These are phyloP conservation scores for Phaeophleospora eucalypticola DNA, from an alignment of 2,329 filamentous ascomycete species.

Conservation along the genomic window DNA sequence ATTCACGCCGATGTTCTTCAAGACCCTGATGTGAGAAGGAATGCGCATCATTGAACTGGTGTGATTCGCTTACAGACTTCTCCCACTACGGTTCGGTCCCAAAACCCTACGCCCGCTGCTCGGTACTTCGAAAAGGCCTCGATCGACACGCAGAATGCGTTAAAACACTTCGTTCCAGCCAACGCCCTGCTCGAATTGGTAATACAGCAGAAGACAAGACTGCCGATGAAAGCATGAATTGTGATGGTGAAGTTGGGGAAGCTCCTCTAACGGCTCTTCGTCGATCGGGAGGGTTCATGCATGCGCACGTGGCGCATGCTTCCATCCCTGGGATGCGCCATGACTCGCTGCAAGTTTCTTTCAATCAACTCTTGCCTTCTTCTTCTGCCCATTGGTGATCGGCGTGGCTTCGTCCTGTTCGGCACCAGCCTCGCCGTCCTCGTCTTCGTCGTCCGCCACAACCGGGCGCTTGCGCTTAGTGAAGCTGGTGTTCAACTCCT, in stretches of 20 bases:
- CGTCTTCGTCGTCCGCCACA: constrained; percentile 23
- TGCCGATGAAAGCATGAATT: not conserved
- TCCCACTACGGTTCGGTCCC: not conserved
- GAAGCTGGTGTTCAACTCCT: constrained; percentile 4
- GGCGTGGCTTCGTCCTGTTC: constrained; percentile 5
- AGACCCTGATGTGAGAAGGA: not conserved
- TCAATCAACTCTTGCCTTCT: constrained; percentile 16
- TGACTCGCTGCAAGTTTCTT: not conserved
- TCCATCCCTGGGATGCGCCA: not conserved
- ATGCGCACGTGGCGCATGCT: constrained; percentile 6
- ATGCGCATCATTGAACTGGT: not conserved
- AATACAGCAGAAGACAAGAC: no score
- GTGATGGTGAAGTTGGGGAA: not conserved
- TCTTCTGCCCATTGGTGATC: constrained; percentile 18
- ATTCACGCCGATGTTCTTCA: not conserved
- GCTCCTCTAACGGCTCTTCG: not conserved
- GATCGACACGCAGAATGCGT: not conserved
- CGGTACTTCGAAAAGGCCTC: not conserved
- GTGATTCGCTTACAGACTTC: not conserved
- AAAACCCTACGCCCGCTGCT: not conserved
- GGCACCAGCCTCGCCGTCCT: constrained; percentile 16
- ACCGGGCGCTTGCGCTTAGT: constrained; percentile 21
- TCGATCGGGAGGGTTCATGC: constrained; percentile 2
- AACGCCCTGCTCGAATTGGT: no score
- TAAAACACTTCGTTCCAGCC: not conserved